These are phyloP conservation scores for Hypocreales sp. DNA, from an alignment of 2,329 filamentous ascomycete genomes.

Conservation along the genomic window DNA sequence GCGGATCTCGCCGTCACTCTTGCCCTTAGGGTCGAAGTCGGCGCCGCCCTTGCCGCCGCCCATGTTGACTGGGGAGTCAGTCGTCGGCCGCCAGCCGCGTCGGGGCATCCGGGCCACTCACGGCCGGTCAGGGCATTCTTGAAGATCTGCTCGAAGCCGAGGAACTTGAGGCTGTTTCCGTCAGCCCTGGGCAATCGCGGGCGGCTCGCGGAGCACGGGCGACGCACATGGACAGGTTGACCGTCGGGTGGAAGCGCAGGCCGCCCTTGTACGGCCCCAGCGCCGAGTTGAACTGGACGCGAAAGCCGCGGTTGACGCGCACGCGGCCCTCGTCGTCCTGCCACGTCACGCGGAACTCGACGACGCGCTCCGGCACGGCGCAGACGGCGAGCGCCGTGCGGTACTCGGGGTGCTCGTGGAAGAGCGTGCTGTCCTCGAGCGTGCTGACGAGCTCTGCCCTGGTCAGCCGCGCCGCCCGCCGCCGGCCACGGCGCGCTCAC, in stretches of 20 bases:
- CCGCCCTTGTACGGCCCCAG: slow-evolving; percentile 97
- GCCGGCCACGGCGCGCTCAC: slow-evolving; percentile 39
- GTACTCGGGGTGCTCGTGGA: slow-evolving; percentile 90
- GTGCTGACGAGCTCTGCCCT: slow-evolving; percentile 75
- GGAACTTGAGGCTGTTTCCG: slow-evolving; percentile 63
- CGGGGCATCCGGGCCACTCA: slow-evolving; percentile 39
- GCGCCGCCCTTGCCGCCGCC: slow-evolving; percentile 95
- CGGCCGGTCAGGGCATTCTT: slow-evolving; percentile 96
- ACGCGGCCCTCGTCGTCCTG: slow-evolving; percentile 82
- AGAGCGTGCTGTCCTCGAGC: slow-evolving; percentile 85
- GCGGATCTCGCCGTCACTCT: slow-evolving; percentile 92
- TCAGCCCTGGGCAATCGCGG: too few relatives aligned
- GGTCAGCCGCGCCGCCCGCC: slow-evolving; percentile 3
- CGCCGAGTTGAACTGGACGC: slow-evolving; percentile 97
- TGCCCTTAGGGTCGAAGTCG: slow-evolving; percentile 98
- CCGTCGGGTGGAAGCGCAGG: slow-evolving; percentile 82
- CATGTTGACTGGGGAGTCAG: slow-evolving; percentile 46
- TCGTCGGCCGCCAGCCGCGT: neutral
- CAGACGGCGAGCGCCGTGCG: slow-evolving; percentile 76
- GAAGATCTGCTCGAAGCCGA: slow-evolving; percentile 99
- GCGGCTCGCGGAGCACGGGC: too few relatives aligned
- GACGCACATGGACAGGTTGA: slow-evolving; percentile 52
- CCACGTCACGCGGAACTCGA: slow-evolving; percentile 97
- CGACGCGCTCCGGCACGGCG: slow-evolving; percentile 83
- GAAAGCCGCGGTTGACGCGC: slow-evolving; percentile 88